These are phyloP conservation scores for Ensete ventricosum DNA, from an alignment of 176 grass and related monocot genomes.

Conservation along the genomic window DNA sequence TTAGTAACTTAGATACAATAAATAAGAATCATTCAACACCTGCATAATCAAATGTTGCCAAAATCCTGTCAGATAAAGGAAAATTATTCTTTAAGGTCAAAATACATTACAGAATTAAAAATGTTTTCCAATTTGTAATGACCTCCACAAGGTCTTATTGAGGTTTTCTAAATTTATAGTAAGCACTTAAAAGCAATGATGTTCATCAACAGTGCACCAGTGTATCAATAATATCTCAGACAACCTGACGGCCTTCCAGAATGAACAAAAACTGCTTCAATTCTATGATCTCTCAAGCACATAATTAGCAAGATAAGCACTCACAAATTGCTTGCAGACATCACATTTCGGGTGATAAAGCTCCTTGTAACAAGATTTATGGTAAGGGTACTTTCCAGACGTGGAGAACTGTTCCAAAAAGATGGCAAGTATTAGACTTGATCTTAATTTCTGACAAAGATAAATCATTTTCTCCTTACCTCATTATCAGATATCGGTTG, in stretches of 20 bases:
- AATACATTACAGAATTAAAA: too few species aligned
- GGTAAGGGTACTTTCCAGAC: conserved; percentile 72
- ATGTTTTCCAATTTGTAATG: too few species aligned
- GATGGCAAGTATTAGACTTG: conserved; percentile 12
- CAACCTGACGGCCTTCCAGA: too few species aligned
- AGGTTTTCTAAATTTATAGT: too few species aligned
- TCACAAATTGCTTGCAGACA: conserved; percentile 95
- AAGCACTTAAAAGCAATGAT: too few species aligned
- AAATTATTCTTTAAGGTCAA: background rate
- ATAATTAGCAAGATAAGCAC: conserved; percentile 10
- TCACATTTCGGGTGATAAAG: conserved; percentile 92
- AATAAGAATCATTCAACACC: background rate
- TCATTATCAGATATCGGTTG: conserved; percentile 84
- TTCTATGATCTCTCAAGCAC: background rate
- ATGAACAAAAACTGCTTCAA: too few species aligned
- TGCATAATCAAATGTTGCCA: background rate
- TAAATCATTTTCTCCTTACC: conserved; percentile 29
- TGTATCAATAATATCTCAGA: too few species aligned
- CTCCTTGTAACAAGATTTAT: conserved; percentile 85
- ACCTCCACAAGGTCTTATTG: too few species aligned
- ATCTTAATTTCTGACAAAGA: conserved; percentile 5
- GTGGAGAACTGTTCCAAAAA: conserved; percentile 65
- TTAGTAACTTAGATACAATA: background rate
- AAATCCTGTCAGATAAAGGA: background rate
- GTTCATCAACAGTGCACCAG: too few species aligned